Evolutionary conservation across 1,139 yeast species (phyloP).

Genomic region (Candida freyschussii): DNA sequence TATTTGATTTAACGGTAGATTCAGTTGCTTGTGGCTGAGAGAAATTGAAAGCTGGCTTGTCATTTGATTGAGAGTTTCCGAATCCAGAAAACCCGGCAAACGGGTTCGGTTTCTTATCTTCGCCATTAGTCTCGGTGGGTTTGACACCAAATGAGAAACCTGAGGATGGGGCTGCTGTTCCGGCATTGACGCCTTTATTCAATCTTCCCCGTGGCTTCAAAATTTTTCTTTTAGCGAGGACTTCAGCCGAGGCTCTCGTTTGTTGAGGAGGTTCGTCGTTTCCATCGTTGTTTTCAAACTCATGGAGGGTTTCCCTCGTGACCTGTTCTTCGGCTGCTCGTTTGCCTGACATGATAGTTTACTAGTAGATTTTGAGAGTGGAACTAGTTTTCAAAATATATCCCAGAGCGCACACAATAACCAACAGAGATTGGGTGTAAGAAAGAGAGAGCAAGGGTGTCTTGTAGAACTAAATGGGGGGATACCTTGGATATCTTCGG

Average conservation of each 20-base stretch:
- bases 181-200: constrained; percentile 10
- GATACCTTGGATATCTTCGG: too few species aligned
- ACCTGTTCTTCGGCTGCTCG: constrained; percentile 61
- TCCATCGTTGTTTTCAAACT: constrained; percentile 32
- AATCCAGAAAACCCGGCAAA: constrained; percentile 12
- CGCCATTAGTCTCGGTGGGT: constrained; percentile 3
- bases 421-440: too few species aligned
- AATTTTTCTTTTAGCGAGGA: constrained; percentile 64
- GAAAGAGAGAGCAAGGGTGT: not conserved
- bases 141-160: constrained; percentile 15
- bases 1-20: constrained; percentile 7
- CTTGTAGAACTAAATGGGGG: not conserved
- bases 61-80: constrained; percentile 4
- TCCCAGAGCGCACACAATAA: too few species aligned
- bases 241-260: constrained; percentile 51
- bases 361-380: not conserved
- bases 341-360: constrained; percentile 34
- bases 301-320: constrained; percentile 39
- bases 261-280: constrained; percentile 35
- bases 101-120: constrained; percentile 10
- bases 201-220: constrained; percentile 48
- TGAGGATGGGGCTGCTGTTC: constrained; percentile 8
- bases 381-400: too few species aligned
- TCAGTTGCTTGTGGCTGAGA: constrained; percentile 11
- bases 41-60: constrained; percentile 20